A percentile compares a stretch with the other conserved stretches of the same genome.
phyloP scores from a whole-genome alignment of 116 monocot species.

The Dioscorea cayenensis region DNA sequence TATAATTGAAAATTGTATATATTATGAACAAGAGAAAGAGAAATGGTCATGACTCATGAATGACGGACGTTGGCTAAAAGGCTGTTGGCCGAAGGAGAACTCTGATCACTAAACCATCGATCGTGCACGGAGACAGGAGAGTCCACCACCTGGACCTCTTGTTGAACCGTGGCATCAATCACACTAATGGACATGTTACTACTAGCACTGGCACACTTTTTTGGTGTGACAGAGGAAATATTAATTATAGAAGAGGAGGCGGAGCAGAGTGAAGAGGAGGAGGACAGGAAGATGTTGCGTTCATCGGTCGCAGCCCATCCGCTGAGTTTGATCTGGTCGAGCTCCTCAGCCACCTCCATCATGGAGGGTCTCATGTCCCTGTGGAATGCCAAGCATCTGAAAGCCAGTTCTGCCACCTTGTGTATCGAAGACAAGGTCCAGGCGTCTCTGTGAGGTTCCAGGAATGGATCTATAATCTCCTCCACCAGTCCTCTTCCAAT shows the following conservation, averaged over 20 bases:
- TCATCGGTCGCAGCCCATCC: conserved; percentile 29
- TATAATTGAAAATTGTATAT: too few species aligned
- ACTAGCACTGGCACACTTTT: background rate
- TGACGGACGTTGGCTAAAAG: conserved; percentile 27
- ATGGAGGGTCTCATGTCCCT: conserved; percentile 85
- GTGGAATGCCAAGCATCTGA: conserved; percentile 83
- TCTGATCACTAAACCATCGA: conserved; percentile 59
- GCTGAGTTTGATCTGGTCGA: conserved; percentile 57
- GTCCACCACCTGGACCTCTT: conserved; percentile 18
- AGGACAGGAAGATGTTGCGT: conserved; percentile 27
- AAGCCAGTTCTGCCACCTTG: conserved; percentile 85
- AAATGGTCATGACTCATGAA: background rate
- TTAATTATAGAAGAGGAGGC: conserved; percentile 1
- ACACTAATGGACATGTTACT: conserved; percentile 6
- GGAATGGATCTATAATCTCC: conserved; percentile 67
- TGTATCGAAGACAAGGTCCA: conserved; percentile 70
- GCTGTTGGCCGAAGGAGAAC: conserved; percentile 63
- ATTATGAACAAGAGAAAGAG: too few species aligned
- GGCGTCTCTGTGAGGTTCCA: conserved; percentile 42
- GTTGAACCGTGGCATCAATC: background rate
- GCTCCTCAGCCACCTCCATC: conserved; percentile 74
- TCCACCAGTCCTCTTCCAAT: conserved; percentile 64
- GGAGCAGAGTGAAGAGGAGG: conserved; percentile 19
- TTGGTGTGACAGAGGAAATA: background rate
- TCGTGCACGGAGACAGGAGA: conserved; percentile 71